These are phyloP conservation scores for Candida suzukii DNA, from an alignment of 805 yeast genomes.

Conservation along the genomic window DNA sequence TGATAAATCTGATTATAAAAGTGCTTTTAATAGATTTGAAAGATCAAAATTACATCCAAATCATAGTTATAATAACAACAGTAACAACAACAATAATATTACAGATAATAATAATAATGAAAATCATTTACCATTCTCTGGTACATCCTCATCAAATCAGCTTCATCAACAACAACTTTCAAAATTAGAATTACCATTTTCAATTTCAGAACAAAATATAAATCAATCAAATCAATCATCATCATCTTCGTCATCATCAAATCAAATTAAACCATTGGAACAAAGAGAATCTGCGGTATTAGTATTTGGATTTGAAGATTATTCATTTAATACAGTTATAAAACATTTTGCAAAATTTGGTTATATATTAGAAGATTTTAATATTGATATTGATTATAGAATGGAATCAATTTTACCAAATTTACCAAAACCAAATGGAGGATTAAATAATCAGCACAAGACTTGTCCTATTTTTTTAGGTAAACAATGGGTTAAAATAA, in stretches of 20 bases:
- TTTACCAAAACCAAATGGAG: neutral
- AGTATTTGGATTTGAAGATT: constrained; percentile 86
- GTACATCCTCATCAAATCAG: neutral
- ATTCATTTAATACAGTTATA: constrained; percentile 57
- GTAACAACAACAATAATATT: too few relatives aligned
- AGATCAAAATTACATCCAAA: constrained; percentile 12
- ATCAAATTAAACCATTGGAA: neutral
- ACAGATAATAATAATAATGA: constrained; percentile 2
- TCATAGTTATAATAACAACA: too few relatives aligned
- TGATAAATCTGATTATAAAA: constrained; percentile 38
- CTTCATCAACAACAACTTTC: neutral
- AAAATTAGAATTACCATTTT: neutral
- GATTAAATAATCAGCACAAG: constrained; percentile 16
- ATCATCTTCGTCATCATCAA: neutral
- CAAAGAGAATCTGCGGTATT: constrained; percentile 60
- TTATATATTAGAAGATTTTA: constrained; percentile 67
- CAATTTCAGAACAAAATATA: neutral
- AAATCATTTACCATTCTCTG: constrained; percentile 11
- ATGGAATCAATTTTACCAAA: neutral
- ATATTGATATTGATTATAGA: constrained; percentile 13
- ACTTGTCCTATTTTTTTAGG: constrained; percentile 73
- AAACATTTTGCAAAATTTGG: constrained; percentile 78
- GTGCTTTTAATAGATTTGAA: constrained; percentile 34
- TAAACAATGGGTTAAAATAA: constrained; percentile 83
- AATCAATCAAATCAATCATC: neutral